Base-by-base conservation (phyloP, 140 eudicot genomes). In the Ambrosia hybrid region DNA sequence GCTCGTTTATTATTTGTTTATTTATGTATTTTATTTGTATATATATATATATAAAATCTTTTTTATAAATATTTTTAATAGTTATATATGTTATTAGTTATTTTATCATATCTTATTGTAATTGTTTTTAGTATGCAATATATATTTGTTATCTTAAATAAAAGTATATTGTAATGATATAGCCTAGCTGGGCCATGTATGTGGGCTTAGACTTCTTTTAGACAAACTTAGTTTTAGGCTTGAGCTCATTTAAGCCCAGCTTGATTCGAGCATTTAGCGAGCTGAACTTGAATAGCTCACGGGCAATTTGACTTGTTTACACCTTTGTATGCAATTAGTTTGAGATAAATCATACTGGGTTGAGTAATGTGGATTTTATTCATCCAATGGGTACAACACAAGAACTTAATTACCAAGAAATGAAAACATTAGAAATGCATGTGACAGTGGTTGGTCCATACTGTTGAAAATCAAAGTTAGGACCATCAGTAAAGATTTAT, bases 371-470 rank as follows among this genome's bases (percentile, higher is more conserved):
- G 46, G 33, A 61, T 61, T 61, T 33, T n/a, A 43, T 62, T 73
- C 60, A 17, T 61, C 53, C 70, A 4, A 26, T 16, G 51, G 56
- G 57, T 64, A 51, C 26, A 67, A 10, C 56, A 60, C 48, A 76
- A 30, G 57, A 51, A 51, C 75, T 26, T 57, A 2, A 39, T 16
- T 17, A 65, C 10, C 45, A 73, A 66, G 64, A 57, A 43, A 72
- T 26, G 45, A 41, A 57, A 66, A 57, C 70, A 67, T 72, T 48
- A 72, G 64, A 78, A 78, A 48, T 72, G 65, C 63, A 68, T 3
- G 70, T 43, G 52, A 49, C 30, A 63, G 38, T 6, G 11, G 55
- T 67, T 52, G 71, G 33, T 51, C 71, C 61, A 26, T n/a, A 60
- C 9, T 11, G 33, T 30, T 30, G 34, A 30, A 68, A 58, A 21